A percentile compares a stretch with the other conserved stretches of the same genome.
These are phyloP conservation scores for Aureobasidium musti DNA, from an alignment of 2,329 filamentous ascomycete genomes.

Conservation along the genomic window DNA sequence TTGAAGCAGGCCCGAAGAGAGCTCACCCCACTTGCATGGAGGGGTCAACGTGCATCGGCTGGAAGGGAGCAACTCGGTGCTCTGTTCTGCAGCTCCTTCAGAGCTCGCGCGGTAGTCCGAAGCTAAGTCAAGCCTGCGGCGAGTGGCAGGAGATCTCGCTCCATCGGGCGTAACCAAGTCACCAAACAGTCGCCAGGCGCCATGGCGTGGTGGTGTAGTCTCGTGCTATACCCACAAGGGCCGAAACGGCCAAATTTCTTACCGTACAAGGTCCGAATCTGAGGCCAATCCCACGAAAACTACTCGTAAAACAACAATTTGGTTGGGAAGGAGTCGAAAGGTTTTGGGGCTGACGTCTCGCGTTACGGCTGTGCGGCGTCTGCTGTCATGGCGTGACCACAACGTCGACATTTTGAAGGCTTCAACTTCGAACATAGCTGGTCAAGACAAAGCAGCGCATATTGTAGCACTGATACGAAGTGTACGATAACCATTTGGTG, in stretches of 20 bases:
- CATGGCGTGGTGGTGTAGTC: conserved; percentile 24
- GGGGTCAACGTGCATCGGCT: conserved; percentile 26
- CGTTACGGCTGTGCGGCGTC: not conserved
- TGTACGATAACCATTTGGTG: not conserved
- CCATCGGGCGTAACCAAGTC: conserved; percentile 6
- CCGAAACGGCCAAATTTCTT: conserved; percentile 16
- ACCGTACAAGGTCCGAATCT: conserved; percentile 27
- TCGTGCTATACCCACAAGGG: conserved; percentile 22
- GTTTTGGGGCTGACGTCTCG: conserved; percentile 13
- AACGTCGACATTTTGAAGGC: not conserved
- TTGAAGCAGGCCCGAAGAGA: conserved; percentile 23
- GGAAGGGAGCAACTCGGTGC: conserved; percentile 23
- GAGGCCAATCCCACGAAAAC: not conserved
- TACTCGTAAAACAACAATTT: conserved; percentile 11
- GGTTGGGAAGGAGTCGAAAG: conserved; percentile 20
- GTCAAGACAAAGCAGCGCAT: not conserved
- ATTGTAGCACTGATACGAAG: too few relatives aligned
- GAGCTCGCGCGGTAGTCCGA: conserved; percentile 20
- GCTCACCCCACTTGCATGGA: conserved; percentile 25
- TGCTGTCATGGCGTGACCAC: conserved; percentile 27
- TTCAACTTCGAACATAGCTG: not conserved
- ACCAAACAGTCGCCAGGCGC: conserved; percentile 4
- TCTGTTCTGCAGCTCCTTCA: not conserved
- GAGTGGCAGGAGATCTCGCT: conserved; percentile 26
- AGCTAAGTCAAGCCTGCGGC: conserved; percentile 6